Percentiles rank a stretch among this genome's conserved stretches.
Evolutionary conservation across 2,329 filamentous ascomycete species (phyloP).

Genomic region (Didymella pomorum): DNA sequence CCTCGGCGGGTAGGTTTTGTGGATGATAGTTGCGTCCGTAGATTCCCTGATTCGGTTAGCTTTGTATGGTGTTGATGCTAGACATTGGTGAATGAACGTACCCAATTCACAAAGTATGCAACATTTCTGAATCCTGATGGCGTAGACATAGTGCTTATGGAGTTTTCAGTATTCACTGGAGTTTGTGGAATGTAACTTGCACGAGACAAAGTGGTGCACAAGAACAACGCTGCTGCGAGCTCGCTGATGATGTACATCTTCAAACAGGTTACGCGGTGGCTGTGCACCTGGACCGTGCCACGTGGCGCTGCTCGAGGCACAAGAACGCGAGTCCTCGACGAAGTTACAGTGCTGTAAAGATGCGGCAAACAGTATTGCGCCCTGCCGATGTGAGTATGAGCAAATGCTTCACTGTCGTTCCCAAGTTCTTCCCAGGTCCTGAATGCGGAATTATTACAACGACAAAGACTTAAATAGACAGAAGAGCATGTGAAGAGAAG

Average conservation of each 20-base stretch:
- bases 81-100: conserved; percentile 6
- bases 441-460: not conserved
- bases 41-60: conserved; percentile 41
- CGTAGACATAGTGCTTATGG: conserved; percentile 22
- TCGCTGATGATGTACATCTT: conserved; percentile 25
- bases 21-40: conserved; percentile 50
- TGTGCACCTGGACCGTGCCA: conserved; percentile 29
- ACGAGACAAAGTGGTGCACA: conserved; percentile 26
- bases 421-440: not conserved
- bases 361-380: not conserved
- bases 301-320: conserved; percentile 29
- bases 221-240: conserved; percentile 33
- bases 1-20: conserved; percentile 43
- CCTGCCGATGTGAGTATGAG: not conserved
- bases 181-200: conserved; percentile 35
- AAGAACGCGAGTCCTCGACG: conserved; percentile 22
- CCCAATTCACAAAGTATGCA: conserved; percentile 52
- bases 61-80: conserved; percentile 10
- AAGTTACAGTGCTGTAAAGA: conserved; percentile 1
- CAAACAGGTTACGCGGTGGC: conserved; percentile 31
- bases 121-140: conserved; percentile 47
- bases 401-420: not conserved
- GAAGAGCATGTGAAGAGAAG: not conserved
- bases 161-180: conserved; percentile 1
- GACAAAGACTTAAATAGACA: not conserved